These are phyloP conservation scores for Torulaspora gathmanii DNA, from an alignment of 805 yeast species.

Conservation along the genomic window DNA sequence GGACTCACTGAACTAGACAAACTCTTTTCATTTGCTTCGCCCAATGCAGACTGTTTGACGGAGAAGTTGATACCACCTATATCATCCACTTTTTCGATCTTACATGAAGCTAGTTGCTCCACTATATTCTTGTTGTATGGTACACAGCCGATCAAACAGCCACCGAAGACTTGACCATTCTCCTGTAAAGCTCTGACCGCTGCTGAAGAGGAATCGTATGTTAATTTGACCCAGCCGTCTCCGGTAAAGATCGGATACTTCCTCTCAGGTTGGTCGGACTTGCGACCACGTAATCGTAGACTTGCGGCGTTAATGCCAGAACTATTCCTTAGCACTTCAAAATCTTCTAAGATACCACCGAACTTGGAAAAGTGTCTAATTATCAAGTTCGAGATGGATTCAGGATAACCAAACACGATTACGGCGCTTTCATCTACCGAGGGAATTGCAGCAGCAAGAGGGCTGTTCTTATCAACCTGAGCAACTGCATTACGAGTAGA, in stretches of 20 bases:
- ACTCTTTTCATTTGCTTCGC: not conserved
- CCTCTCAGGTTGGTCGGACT: conserved; percentile 16
- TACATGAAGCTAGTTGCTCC: conserved; percentile 49
- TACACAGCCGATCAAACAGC: conserved; percentile 59
- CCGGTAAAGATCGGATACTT: conserved; percentile 76
- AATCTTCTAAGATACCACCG: conserved; percentile 75
- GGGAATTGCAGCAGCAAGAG: conserved; percentile 2
- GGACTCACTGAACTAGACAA: not conserved
- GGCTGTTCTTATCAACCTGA: conserved; percentile 1
- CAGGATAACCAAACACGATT: conserved; percentile 85
- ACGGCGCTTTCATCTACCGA: conserved; percentile 54
- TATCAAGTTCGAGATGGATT: conserved; percentile 59
- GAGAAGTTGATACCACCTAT: conserved; percentile 25
- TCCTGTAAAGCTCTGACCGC: conserved; percentile 83
- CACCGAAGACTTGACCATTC: conserved; percentile 69
- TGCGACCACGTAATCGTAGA: conserved; percentile 21
- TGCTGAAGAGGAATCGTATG: conserved; percentile 68
- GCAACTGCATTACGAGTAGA: conserved; percentile 5
- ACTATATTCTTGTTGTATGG: conserved; percentile 60
- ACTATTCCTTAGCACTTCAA: conserved; percentile 42
- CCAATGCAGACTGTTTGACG: conserved; percentile 7
- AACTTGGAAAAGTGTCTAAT: conserved; percentile 71
- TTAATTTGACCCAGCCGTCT: conserved; percentile 83
- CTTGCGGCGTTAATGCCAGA: conserved; percentile 33
- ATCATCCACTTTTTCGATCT: conserved; percentile 31